Percentiles rank a stretch among this genome's conserved stretches.
These are phyloP conservation scores for Geotrichum phurueaensis DNA, from an alignment of 1,139 yeast species.

Conservation along the genomic window DNA sequence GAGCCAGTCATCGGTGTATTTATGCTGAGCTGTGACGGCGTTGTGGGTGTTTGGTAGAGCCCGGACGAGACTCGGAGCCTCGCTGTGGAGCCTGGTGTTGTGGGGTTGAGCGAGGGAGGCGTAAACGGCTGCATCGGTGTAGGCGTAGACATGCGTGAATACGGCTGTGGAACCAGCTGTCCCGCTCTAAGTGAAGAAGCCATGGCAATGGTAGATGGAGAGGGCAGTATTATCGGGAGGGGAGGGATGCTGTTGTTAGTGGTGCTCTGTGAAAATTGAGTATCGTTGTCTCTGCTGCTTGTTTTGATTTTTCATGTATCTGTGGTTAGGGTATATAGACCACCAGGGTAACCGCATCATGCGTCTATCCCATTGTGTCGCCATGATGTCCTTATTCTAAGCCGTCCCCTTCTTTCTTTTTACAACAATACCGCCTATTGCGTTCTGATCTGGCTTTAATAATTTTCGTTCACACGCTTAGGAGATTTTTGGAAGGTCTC, in stretches of 20 bases:
- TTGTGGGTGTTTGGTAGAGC: slow-evolving; percentile 10
- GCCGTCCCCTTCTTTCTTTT: background rate
- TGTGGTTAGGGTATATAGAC: slow-evolving; percentile 6
- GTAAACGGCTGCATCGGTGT: slow-evolving; percentile 22
- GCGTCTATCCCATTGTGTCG: background rate
- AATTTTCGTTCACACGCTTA: background rate
- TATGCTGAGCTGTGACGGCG: slow-evolving; percentile 10
- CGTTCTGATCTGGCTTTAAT: background rate
- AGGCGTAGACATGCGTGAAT: slow-evolving; percentile 24
- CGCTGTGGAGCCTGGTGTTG: slow-evolving; percentile 14
- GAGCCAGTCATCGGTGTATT: background rate
- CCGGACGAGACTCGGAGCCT: slow-evolving; percentile 8
- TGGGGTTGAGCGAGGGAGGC: slow-evolving; percentile 18
- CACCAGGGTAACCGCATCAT: slow-evolving; percentile 5
- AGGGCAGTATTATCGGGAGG: background rate
- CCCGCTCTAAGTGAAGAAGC: slow-evolving; percentile 14
- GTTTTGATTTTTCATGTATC: background rate
- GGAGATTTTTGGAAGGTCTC: background rate
- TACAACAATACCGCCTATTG: background rate
- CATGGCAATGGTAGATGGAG: background rate
- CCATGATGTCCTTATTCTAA: background rate
- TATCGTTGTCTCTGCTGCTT: background rate
- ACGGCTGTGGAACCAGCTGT: slow-evolving; percentile 19
- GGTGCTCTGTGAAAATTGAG: background rate
- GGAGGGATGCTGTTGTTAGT: background rate